These are phyloP conservation scores for Amanita rubescens DNA, from an alignment of 768 basidiomycete genomes.

Conservation along the genomic window DNA sequence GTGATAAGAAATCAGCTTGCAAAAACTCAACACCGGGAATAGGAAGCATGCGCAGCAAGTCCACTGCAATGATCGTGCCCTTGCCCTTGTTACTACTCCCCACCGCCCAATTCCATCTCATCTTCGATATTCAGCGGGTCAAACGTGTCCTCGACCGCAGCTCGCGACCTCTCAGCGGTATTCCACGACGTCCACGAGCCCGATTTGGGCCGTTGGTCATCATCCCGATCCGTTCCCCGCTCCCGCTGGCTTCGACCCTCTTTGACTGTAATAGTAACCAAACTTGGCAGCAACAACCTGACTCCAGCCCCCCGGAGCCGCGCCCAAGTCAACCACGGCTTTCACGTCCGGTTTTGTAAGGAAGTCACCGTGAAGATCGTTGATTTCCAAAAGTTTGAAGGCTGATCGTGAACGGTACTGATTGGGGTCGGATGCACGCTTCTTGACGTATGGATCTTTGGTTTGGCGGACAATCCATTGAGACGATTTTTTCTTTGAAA, in stretches of 20 bases:
- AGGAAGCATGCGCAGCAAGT: conserved; percentile 64
- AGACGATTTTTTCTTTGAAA: conserved; percentile 29
- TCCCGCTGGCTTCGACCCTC: not conserved
- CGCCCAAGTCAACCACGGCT: conserved; percentile 80
- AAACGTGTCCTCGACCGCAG: not conserved
- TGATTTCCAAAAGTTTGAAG: conserved; percentile 84
- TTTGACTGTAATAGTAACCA: conserved; percentile 37
- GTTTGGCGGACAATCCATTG: conserved; percentile 70
- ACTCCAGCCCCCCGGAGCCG: conserved; percentile 92
- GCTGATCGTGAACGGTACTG: conserved; percentile 81
- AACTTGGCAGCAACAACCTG: conserved; percentile 68
- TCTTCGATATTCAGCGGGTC: conserved; percentile 8
- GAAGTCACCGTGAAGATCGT: conserved; percentile 47
- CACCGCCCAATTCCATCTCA: not conserved
- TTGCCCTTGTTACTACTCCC: conserved; percentile 5
- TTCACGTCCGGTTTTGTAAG: conserved; percentile 43
- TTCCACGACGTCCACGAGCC: not conserved
- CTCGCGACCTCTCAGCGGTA: not conserved
- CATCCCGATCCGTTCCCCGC: not conserved
- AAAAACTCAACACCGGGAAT: conserved; percentile 70
- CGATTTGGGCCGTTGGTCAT: not conserved
- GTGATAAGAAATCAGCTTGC: conserved; percentile 71
- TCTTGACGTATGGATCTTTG: conserved; percentile 64
- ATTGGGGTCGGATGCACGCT: conserved; percentile 30
- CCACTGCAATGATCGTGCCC: conserved; percentile 61